Evolutionary conservation across 805 yeast species (phyloP).

Genomic region (Yamadazyma endophytica): DNA sequence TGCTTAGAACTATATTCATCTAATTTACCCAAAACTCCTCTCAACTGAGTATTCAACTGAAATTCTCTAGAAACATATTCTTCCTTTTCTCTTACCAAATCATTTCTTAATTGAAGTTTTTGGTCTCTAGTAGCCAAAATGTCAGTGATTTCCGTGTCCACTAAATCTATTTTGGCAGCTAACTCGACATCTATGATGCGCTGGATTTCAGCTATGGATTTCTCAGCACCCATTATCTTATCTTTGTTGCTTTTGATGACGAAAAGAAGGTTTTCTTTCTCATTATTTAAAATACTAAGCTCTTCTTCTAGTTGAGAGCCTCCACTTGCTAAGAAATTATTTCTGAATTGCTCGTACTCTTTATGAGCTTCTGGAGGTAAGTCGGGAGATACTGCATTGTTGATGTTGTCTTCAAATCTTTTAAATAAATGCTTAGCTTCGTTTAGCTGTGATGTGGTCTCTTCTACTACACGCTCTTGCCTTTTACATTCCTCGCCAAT

Average conservation of each 20-base stretch:
- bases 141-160: constrained; percentile 27
- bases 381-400: constrained; percentile 11
- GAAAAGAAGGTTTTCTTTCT: constrained; percentile 39
- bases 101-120: constrained; percentile 20
- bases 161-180: constrained; percentile 26
- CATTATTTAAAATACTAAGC: constrained; percentile 36
- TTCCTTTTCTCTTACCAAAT: constrained; percentile 32
- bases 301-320: constrained; percentile 59
- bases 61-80: constrained; percentile 44
- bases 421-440: constrained; percentile 31
- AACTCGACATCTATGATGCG: constrained; percentile 29
- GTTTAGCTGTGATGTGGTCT: constrained; percentile 45
- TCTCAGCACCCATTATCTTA: constrained; percentile 33
- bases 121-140: constrained; percentile 24
- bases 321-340: constrained; percentile 47
- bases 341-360: constrained; percentile 58
- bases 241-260: constrained; percentile 18
- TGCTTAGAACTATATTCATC: constrained; percentile 73
- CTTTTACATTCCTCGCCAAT: constrained; percentile 48
- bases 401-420: constrained; percentile 24
- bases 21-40: constrained; percentile 54
- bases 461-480: constrained; percentile 42
- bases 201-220: constrained; percentile 39
- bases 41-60: constrained; percentile 59
- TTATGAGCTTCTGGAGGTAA: constrained; percentile 38